Percentiles rank a stretch among this genome's conserved stretches.
phyloP scores from a whole-genome alignment of 768 basidiomycete genomes.

The Podaxis carcinomalis region DNA sequence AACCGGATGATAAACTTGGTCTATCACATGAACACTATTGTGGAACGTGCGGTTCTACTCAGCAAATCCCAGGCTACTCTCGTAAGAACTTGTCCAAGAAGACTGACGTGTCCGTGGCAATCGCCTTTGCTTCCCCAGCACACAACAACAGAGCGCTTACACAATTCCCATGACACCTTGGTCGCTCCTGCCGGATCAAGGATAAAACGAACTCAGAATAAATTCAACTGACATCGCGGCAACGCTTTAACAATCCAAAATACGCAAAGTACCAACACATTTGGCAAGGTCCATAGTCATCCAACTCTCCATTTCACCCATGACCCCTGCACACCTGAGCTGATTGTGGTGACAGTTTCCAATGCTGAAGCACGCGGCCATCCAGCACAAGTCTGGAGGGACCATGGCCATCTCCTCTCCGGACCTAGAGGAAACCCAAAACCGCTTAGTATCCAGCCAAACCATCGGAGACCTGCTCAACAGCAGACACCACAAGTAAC shows the following conservation, averaged over 20 bases:
- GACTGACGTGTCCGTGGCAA: background rate
- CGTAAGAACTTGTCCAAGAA: background rate
- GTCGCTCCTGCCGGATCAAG: background rate
- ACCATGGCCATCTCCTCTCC: background rate
- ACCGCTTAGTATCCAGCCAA: background rate
- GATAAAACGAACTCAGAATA: too few relatives aligned
- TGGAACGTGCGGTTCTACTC: background rate
- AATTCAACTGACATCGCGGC: background rate
- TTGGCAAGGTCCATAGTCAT: background rate
- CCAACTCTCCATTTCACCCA: background rate
- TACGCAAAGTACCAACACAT: background rate
- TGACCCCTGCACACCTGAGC: constrained; percentile 10
- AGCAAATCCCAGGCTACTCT: background rate
- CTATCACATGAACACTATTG: constrained; percentile 3
- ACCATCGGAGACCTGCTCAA: too few relatives aligned
- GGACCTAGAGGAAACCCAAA: constrained; percentile 1
- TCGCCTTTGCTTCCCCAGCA: background rate
- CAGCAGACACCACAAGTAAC: background rate
- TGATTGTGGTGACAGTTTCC: constrained; percentile 5
- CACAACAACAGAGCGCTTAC: background rate
- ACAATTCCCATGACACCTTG: background rate
- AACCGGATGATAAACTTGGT: background rate
- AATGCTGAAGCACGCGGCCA: constrained; percentile 1
- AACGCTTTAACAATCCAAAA: background rate
- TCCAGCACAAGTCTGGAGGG: constrained; percentile 11